Percentiles rank a stretch among this genome's conserved stretches.
Conservation (phyloP, 1,284 basidiomycete species). For the Neolentinus lepideus region DNA sequence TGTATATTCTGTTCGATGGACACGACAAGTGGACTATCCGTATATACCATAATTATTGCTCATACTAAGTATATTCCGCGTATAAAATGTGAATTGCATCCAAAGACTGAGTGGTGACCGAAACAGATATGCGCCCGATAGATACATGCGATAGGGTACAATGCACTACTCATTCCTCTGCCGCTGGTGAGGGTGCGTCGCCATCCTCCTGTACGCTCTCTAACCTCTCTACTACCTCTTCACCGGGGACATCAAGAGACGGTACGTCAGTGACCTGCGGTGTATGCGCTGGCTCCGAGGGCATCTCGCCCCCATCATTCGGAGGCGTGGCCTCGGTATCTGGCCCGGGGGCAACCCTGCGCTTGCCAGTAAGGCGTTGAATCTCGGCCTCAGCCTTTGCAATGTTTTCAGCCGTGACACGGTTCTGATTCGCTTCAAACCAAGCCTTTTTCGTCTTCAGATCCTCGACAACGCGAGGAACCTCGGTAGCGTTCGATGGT, state of each 20-base stretch:
- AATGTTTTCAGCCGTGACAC: constrained; percentile 64
- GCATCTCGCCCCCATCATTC: constrained; percentile 38
- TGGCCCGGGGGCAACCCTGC: constrained; percentile 34
- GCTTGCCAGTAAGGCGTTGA: constrained; percentile 47
- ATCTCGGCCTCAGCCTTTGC: constrained; percentile 80
- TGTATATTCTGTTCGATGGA: constrained; percentile 1
- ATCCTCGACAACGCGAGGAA: constrained; percentile 83
- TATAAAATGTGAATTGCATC: not conserved
- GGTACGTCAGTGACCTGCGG: constrained; percentile 26
- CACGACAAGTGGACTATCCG: not conserved
- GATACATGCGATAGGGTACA: not conserved
- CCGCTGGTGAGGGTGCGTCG: constrained; percentile 4
- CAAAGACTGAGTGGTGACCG: constrained; percentile 1
- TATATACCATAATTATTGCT: constrained; percentile 3
- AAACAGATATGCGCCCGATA: not conserved
- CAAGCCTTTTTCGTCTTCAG: constrained; percentile 93
- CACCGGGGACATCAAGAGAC: constrained; percentile 26
- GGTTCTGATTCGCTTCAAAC: constrained; percentile 78
- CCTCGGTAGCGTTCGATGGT: constrained; percentile 73
- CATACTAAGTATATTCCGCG: not conserved
- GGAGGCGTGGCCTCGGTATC: constrained; percentile 28
- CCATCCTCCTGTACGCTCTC: constrained; percentile 36
- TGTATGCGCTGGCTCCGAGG: constrained; percentile 40
- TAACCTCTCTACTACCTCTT: constrained; percentile 40
- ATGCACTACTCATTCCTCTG: constrained; percentile 2